A percentile compares a stretch with the other conserved stretches of the same genome.
These are phyloP conservation scores for Sophora flavescens DNA, from an alignment of 306 rosid genomes.

Conservation along the genomic window DNA sequence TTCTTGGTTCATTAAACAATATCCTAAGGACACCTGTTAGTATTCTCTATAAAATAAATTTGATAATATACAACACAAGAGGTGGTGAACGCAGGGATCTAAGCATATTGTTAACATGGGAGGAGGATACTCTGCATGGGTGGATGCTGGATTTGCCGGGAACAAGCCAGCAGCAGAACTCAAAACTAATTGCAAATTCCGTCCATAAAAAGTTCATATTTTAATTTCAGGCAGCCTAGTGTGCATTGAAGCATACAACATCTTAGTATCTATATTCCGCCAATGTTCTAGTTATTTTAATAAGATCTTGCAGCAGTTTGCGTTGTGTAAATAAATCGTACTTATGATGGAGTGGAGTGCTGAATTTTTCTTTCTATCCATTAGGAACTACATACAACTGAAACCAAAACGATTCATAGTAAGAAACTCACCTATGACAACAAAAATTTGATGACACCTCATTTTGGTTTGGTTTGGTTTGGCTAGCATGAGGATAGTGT, in stretches of 20 bases:
- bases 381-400: no score
- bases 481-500: no score
- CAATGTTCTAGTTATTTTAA: not conserved
- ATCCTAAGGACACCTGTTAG: no score
- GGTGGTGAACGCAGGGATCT: conserved; percentile 56
- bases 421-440: no score
- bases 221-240: not conserved
- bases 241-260: not conserved
- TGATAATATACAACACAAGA: not conserved
- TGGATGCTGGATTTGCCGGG: conserved; percentile 73
- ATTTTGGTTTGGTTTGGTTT: no score
- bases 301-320: not conserved
- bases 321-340: not conserved
- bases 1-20: no score
- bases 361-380: not conserved
- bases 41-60: not conserved
- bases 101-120: conserved; percentile 65
- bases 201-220: not conserved
- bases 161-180: conserved; percentile 53
- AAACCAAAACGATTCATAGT: no score
- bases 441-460: no score
- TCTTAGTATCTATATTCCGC: no score
- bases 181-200: conserved; percentile 47
- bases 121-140: conserved; percentile 82
- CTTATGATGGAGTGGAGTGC: not conserved